These are phyloP conservation scores for Epicoccum sorghinum DNA, from an alignment of 2,329 filamentous ascomycete species.

Conservation along the genomic window DNA sequence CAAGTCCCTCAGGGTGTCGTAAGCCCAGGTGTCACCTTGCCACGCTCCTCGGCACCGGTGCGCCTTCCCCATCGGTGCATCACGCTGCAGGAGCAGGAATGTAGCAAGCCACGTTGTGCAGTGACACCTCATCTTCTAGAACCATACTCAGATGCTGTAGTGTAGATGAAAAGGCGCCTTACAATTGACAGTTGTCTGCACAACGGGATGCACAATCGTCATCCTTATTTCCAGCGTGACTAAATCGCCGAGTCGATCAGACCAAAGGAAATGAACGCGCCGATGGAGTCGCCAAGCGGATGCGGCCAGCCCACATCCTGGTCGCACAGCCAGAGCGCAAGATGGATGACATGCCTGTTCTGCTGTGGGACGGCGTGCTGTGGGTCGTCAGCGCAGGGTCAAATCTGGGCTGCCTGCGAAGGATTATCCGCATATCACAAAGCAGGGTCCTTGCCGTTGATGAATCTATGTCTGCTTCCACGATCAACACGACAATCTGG, in stretches of 20 bases:
- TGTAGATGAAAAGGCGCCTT: too few relatives aligned
- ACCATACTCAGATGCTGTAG: neutral
- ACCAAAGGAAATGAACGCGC: conserved; percentile 13
- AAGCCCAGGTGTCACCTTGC: conserved; percentile 10
- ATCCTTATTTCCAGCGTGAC: conserved; percentile 2
- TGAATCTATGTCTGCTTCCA: conserved; percentile 3
- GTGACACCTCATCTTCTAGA: neutral
- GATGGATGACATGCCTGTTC: conserved; percentile 12
- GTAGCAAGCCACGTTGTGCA: conserved; percentile 6
- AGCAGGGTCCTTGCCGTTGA: conserved; percentile 1
- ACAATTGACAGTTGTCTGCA: neutral
- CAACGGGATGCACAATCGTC: conserved; percentile 3
- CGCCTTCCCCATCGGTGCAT: conserved; percentile 11
- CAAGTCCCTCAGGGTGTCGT: conserved; percentile 9
- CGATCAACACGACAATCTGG: conserved; percentile 4
- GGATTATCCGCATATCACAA: neutral
- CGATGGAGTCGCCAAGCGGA: conserved; percentile 11
- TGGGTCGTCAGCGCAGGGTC: conserved; percentile 1
- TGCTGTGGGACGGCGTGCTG: conserved; percentile 7
- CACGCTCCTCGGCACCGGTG: conserved; percentile 10
- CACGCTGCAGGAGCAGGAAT: conserved; percentile 3
- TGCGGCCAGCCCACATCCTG: conserved; percentile 8
- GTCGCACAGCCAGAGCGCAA: conserved; percentile 1
- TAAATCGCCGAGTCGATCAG: conserved; percentile 14
- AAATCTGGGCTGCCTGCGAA: neutral